These are phyloP conservation scores for Lithospermum erythrorhizon DNA, from an alignment of 257 asterid species.

Conservation along the genomic window DNA sequence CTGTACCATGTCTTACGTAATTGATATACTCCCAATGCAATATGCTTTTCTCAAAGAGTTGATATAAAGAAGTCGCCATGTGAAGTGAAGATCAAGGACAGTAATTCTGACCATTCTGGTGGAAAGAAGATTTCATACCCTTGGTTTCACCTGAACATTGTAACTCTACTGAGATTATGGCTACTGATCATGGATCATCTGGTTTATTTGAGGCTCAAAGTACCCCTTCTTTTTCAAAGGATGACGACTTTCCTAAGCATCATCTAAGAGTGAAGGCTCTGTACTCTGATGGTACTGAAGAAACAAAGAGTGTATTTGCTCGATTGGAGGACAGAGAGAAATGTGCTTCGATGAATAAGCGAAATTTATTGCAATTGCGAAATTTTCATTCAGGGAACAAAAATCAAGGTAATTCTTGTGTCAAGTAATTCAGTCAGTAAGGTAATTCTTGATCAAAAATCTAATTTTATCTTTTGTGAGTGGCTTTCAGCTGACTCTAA, in stretches of 20 bases:
- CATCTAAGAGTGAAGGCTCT: background rate
- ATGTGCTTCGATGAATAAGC: background rate
- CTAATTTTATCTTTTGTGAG: no score
- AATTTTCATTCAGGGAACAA: background rate
- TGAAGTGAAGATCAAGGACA: background rate
- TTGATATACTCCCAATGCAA: background rate
- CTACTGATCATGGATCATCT: background rate
- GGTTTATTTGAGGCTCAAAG: background rate
- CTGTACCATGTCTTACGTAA: background rate
- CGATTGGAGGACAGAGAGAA: background rate
- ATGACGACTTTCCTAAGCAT: background rate
- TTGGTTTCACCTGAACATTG: background rate
- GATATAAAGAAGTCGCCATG: constrained; percentile 1
- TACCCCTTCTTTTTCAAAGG: background rate
- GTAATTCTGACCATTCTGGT: background rate
- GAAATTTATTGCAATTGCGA: background rate
- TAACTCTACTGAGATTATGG: background rate
- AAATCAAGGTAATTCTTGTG: no score
- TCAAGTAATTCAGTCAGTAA: no score
- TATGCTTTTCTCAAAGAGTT: constrained; percentile 2
- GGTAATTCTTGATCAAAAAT: no score
- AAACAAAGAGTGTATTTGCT: background rate
- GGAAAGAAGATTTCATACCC: background rate
- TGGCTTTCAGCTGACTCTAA: no score
- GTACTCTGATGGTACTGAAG: background rate